These are phyloP conservation scores for Septoria petroselini DNA, from an alignment of 2,329 filamentous ascomycete species.

Conservation along the genomic window DNA sequence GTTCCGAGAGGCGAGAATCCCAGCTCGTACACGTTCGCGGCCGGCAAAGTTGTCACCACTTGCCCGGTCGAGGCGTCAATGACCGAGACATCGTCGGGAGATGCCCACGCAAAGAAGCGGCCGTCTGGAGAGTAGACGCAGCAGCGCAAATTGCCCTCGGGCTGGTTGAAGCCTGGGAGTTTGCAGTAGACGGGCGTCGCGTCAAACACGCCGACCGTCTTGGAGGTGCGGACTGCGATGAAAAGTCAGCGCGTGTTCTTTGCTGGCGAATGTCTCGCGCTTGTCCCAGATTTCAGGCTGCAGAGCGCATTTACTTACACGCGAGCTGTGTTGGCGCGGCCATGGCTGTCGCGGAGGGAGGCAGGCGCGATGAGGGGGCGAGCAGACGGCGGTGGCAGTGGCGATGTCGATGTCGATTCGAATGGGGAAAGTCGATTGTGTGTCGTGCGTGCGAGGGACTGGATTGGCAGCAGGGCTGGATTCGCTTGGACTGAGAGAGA, in stretches of 20 bases:
- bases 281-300: constrained; percentile 77
- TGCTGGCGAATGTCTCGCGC: too few relatives aligned
- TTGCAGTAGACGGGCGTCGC: constrained; percentile 83
- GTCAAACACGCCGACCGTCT: constrained; percentile 91
- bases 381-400: constrained; percentile 9
- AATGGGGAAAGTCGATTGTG: constrained; percentile 8
- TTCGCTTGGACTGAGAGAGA: constrained; percentile 35
- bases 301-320: too few relatives aligned
- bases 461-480: constrained; percentile 24
- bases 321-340: constrained; percentile 54
- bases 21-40: constrained; percentile 86
- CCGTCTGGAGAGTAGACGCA: constrained; percentile 94
- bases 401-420: not conserved
- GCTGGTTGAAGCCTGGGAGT: constrained; percentile 75
- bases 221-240: constrained; percentile 93
- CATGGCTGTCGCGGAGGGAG: not conserved
- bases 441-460: constrained; percentile 20
- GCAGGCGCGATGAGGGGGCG: not conserved
- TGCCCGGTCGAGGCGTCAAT: constrained; percentile 76
- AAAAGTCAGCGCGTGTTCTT: too few relatives aligned
- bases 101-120: constrained; percentile 93
- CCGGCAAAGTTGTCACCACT: constrained; percentile 69
- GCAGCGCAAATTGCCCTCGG: constrained; percentile 91
- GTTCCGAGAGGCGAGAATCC: constrained; percentile 90
- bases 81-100: constrained; percentile 79